Evolutionary conservation across 2,329 filamentous ascomycete species (phyloP).

Genomic region (Plectosphaerella plurivora): DNA sequence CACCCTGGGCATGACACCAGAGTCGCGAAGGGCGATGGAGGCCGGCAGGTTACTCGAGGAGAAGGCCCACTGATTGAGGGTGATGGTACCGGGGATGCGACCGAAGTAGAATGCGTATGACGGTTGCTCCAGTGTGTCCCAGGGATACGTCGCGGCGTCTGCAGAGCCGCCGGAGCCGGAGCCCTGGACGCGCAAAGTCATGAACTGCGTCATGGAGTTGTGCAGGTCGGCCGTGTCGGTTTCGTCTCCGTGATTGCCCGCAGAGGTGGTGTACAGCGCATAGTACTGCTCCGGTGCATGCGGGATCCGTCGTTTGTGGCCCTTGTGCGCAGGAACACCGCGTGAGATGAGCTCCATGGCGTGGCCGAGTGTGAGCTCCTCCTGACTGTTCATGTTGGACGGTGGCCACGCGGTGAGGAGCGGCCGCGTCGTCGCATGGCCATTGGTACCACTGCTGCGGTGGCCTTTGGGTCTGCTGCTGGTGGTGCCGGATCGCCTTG

Average conservation of each 20-base stretch:
- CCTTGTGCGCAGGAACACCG: constrained; percentile 53
- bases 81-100: constrained; percentile 63
- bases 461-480: neutral
- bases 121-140: constrained; percentile 71
- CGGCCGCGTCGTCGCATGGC: constrained; percentile 2
- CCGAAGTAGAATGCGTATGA: constrained; percentile 67
- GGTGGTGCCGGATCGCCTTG: constrained; percentile 9
- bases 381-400: constrained; percentile 38
- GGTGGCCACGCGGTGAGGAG: constrained; percentile 56
- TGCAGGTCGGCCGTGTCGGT: constrained; percentile 46
- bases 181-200: constrained; percentile 47
- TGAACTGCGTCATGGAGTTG: constrained; percentile 54
- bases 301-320: constrained; percentile 48
- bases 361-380: constrained; percentile 47
- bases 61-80: constrained; percentile 65
- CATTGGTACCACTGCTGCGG: neutral
- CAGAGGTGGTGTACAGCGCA: constrained; percentile 47
- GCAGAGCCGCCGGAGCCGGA: constrained; percentile 17
- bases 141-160: constrained; percentile 43
- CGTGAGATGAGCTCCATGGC: constrained; percentile 55
- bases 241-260: constrained; percentile 38
- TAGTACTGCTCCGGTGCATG: constrained; percentile 53
- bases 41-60: constrained; percentile 53
- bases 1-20: constrained; percentile 54
- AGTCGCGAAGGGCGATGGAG: constrained; percentile 52